Conservation (phyloP, 2,329 filamentous ascomycete species). For the Hypoxylon sp. region DNA sequence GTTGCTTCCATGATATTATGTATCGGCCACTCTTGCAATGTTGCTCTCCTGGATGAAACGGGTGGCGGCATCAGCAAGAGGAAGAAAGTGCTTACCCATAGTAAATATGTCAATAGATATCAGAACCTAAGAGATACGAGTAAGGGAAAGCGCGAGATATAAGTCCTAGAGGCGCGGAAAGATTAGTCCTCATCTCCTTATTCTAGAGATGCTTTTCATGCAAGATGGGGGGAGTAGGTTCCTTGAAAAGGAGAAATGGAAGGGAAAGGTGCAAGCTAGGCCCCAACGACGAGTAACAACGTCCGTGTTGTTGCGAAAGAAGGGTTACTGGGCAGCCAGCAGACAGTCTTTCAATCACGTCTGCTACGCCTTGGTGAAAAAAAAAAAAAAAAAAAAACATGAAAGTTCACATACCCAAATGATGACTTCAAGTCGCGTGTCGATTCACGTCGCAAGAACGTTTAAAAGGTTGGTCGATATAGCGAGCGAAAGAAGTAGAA, state of each 20-base stretch:
- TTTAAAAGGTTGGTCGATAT: conserved; percentile 44
- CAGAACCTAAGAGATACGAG: conserved; percentile 49
- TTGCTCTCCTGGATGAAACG: conserved; percentile 45
- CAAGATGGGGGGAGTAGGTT: conserved; percentile 22
- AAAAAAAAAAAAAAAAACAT: background rate
- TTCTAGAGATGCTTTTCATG: conserved; percentile 14
- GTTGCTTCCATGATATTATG: conserved; percentile 34
- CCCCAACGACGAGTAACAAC: conserved; percentile 13
- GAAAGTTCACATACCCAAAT: conserved; percentile 48
- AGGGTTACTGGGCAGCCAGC: conserved; percentile 19
- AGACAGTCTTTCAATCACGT: background rate
- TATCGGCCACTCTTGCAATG: conserved; percentile 48
- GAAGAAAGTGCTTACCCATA: conserved; percentile 64
- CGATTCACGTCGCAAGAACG: conserved; percentile 52
- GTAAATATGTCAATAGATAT: conserved; percentile 55
- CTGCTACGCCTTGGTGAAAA: conserved; percentile 5
- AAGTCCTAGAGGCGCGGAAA: conserved; percentile 32
- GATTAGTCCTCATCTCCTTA: conserved; percentile 47
- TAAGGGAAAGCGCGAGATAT: conserved; percentile 52
- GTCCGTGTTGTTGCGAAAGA: conserved; percentile 15
- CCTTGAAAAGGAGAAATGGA: conserved; percentile 8
- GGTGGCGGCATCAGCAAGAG: conserved; percentile 44
- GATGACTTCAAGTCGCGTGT: conserved; percentile 56
- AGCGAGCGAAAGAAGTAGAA: conserved; percentile 47
- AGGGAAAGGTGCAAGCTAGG: conserved; percentile 9